Evolutionary conservation across 257 asterid genomes (phyloP), one percentile per base, ranked within the genome.

Genomic region (Dorcoceras hygrometricum): DNA sequence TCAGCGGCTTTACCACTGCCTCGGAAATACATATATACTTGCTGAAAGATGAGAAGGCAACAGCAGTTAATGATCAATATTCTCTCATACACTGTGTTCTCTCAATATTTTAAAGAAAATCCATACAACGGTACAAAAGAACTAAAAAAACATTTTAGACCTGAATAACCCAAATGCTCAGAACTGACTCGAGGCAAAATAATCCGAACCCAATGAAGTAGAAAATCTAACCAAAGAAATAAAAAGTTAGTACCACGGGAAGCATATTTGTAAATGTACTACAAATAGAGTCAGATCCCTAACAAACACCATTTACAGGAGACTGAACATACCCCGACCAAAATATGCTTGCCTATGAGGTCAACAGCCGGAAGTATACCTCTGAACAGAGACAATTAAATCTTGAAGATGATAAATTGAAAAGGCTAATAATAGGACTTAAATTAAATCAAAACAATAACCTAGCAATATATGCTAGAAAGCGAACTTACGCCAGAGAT

Each of bases 121-220:
- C 50, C 1, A 39, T 12, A 39, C 50, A 39, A 39, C 50, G 4
- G n/a, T 39, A 39, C 50, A 12, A 11, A 23, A 43, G 39, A 59
- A 12, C 6, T 18, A 25, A 6, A 50, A 26, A 0, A 6, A 50
- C 31, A 20, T 18, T 26, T 11, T 22, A 39, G 23, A 83, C 88
- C 88, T 83, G 88, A 74, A 83, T 78, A 76, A 83, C 88, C 88
- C 88, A 83, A 55, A 83, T 31, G 80, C 84, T 83, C 59, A 83
- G 70, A 34, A 83, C 74, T n/a, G 88, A 71, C 58, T 83, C 86
- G 11, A 83, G 77, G 70, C 86, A 83, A 83, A 83, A 83, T 4
- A 83, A 62, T 29, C 84, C 88, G 31, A 83, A 83, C 18, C 88
- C 88, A 51, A 83, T 78, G 74, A 83, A 83, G 76, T 83, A 83